Percentiles rank a stretch among this genome's conserved stretches.
These are phyloP conservation scores for Knoxdaviesia proteae DNA, from an alignment of 2,329 filamentous ascomycete genomes.

Conservation along the genomic window DNA sequence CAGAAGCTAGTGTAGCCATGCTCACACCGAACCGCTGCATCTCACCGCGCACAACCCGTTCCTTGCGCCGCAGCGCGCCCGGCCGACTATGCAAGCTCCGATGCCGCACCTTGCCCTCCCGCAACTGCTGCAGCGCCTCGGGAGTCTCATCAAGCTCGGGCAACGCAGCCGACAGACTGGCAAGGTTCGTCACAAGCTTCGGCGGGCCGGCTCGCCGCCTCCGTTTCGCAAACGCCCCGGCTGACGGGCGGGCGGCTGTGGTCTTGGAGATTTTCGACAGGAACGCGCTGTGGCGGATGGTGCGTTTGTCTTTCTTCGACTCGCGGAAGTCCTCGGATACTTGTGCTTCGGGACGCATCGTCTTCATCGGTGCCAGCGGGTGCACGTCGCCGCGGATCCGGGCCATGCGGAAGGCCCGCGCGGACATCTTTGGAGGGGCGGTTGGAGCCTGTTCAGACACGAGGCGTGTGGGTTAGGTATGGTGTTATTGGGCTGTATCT, in stretches of 20 bases:
- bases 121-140: slow-evolving; percentile 13
- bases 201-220: slow-evolving; percentile 40
- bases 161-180: slow-evolving; percentile 60
- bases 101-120: slow-evolving; percentile 44
- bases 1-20: slow-evolving; percentile 47
- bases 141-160: slow-evolving; percentile 37
- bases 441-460: slow-evolving; percentile 7
- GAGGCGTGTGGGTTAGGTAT: not conserved
- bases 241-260: slow-evolving; percentile 28
- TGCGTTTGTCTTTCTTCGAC: slow-evolving; percentile 65
- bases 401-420: slow-evolving; percentile 32
- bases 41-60: slow-evolving; percentile 59
- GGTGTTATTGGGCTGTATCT: not conserved
- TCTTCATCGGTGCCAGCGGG: slow-evolving; percentile 28
- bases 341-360: slow-evolving; percentile 27
- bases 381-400: slow-evolving; percentile 26
- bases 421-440: slow-evolving; percentile 30
- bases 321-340: slow-evolving; percentile 40
- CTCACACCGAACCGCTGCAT: slow-evolving; percentile 68
- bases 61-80: slow-evolving; percentile 68
- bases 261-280: slow-evolving; percentile 54
- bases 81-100: slow-evolving; percentile 55
- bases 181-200: slow-evolving; percentile 58
- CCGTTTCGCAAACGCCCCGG: slow-evolving; percentile 12
- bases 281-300: slow-evolving; percentile 63